Evolutionary conservation across 148 eudicot genomes (phyloP).

Genomic region (Cornus suecica): DNA sequence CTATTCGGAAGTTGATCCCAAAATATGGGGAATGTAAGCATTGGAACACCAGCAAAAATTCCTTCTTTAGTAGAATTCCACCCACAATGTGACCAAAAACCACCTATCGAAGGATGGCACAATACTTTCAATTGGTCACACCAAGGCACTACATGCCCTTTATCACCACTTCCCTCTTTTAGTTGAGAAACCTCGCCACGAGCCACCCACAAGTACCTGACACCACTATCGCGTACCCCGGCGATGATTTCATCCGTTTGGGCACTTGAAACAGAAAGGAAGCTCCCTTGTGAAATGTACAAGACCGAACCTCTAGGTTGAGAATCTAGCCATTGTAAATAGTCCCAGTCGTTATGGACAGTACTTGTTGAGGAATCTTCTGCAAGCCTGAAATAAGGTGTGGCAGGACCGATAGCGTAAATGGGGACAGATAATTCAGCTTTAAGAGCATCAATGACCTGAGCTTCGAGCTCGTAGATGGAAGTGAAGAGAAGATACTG

Average conservation of each 20-base stretch:
- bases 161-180: neutral
- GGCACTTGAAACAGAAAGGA: conserved; percentile 15
- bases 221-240: conserved; percentile 3
- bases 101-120: conserved; percentile 12
- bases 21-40: conserved; percentile 15
- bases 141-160: conserved; percentile 40
- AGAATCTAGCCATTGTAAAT: conserved; percentile 46
- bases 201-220: conserved; percentile 15
- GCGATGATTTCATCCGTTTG: conserved; percentile 20
- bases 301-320: conserved; percentile 15
- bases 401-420: conserved; percentile 23
- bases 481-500: conserved; percentile 32
- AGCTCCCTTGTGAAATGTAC: conserved; percentile 18
- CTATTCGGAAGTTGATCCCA: conserved; percentile 14
- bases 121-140: conserved; percentile 48
- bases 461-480: conserved; percentile 29
- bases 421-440: conserved; percentile 7
- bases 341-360: neutral
- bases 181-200: conserved; percentile 9
- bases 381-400: conserved; percentile 39
- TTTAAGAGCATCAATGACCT: conserved; percentile 18
- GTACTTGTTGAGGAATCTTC: neutral
- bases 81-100: conserved; percentile 17
- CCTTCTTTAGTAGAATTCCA: conserved; percentile 23
- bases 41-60: conserved; percentile 9